Evolutionary conservation across 805 yeast species (phyloP).

Genomic region (Ogataea pilisensis): DNA sequence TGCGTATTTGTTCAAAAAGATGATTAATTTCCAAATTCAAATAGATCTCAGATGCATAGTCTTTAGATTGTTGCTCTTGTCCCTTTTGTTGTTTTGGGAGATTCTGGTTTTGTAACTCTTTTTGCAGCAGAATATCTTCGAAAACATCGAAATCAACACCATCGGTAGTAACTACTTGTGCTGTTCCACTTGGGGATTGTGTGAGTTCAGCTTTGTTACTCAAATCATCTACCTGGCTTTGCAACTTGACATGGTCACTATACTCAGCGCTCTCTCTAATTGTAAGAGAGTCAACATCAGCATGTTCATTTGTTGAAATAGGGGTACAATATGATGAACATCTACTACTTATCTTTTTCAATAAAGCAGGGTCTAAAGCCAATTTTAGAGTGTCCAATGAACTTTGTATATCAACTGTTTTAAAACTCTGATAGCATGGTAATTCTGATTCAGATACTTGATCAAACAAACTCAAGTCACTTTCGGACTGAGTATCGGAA

Average conservation of each 20-base stretch:
- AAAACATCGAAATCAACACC: too few relatives aligned
- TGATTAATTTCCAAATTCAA: conserved; percentile 16
- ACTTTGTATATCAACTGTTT: conserved; percentile 10
- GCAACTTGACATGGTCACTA: too few relatives aligned
- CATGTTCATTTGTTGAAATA: neutral
- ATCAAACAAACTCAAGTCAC: conserved; percentile 1
- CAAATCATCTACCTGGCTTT: neutral
- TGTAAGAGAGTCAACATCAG: too few relatives aligned
- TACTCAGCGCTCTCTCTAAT: neutral
- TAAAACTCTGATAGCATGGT: conserved; percentile 16
- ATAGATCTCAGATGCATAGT: conserved; percentile 18
- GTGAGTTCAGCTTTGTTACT: too few relatives aligned
- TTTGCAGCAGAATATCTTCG: neutral
- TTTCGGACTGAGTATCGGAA: too few relatives aligned
- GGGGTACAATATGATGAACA: neutral
- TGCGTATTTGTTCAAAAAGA: conserved; percentile 11
- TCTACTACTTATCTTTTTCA: conserved; percentile 14
- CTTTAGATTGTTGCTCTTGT: neutral
- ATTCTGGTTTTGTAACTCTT: neutral
- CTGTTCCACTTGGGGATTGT: too few relatives aligned
- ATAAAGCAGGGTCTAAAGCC: conserved; percentile 10
- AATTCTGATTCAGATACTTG: conserved; percentile 4
- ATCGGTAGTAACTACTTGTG: too few relatives aligned
- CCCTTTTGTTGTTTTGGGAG: neutral
- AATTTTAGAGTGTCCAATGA: conserved; percentile 11